Percentiles rank a stretch among this genome's conserved stretches.
phyloP scores from a whole-genome alignment of 179 eudicot genomes.

The Silene coronaria region DNA sequence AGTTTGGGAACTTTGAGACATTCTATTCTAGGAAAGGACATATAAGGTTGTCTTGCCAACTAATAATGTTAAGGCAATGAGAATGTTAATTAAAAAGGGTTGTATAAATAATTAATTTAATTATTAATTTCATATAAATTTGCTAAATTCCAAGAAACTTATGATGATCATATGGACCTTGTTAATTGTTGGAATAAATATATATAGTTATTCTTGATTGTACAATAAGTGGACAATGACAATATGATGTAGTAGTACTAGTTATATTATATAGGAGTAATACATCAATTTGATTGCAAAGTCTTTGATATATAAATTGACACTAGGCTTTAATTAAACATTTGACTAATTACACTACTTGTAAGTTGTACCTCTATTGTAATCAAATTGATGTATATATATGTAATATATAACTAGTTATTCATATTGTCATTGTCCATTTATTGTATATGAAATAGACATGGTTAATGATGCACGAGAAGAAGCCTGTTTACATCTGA shows the following conservation, averaged over 20 bases:
- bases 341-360: background rate
- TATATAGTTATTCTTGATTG: background rate
- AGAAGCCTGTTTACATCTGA: too few relatives aligned
- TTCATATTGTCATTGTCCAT: too few relatives aligned
- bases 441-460: too few relatives aligned
- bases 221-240: conserved; percentile 21
- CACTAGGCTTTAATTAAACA: conserved; percentile 13
- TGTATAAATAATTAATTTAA: background rate
- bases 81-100: conserved; percentile 23
- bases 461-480: too few relatives aligned
- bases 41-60: conserved; percentile 25
- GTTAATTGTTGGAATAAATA: conserved; percentile 13
- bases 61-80: conserved; percentile 27
- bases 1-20: conserved; percentile 43
- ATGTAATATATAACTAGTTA: too few relatives aligned
- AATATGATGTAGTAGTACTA: conserved; percentile 11
- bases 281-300: conserved; percentile 16
- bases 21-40: conserved; percentile 29
- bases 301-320: conserved; percentile 3
- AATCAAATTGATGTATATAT: too few relatives aligned
- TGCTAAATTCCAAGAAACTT: background rate
- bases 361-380: background rate
- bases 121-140: background rate
- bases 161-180: conserved; percentile 20
- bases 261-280: conserved; percentile 5